Conservation (phyloP, 164 flowering plant genomes). For the Piper longum region DNA sequence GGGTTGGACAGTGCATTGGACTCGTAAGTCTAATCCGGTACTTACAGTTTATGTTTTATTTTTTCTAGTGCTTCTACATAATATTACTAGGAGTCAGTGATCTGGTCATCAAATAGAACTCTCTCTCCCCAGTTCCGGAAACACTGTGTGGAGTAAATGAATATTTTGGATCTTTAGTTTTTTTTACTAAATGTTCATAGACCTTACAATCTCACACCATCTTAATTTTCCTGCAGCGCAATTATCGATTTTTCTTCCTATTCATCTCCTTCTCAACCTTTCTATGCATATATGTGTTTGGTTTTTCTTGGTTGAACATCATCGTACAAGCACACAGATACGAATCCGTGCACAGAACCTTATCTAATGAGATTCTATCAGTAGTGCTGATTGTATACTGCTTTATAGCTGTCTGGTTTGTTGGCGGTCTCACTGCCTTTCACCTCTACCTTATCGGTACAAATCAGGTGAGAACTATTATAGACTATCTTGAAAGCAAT, state of each 20-base stretch:
- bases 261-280: slow-evolving; percentile 62
- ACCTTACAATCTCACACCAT: slow-evolving; percentile 9
- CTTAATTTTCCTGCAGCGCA: slow-evolving; percentile 52
- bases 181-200: background rate
- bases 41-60: no score
- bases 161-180: background rate
- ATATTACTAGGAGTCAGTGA: no score
- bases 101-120: no score
- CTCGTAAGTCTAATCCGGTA: slow-evolving; percentile 33
- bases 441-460: slow-evolving; percentile 76
- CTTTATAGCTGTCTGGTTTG: slow-evolving; percentile 90
- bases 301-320: slow-evolving; percentile 50
- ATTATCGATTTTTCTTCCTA: slow-evolving; percentile 59
- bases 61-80: no score
- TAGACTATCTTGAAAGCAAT: no score
- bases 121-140: background rate
- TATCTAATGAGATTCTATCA: slow-evolving; percentile 38
- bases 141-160: background rate
- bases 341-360: slow-evolving; percentile 20
- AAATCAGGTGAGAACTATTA: slow-evolving; percentile 50
- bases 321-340: slow-evolving; percentile 9
- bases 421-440: slow-evolving; percentile 82
- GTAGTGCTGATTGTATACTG: slow-evolving; percentile 70
- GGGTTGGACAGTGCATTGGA: slow-evolving; percentile 99
- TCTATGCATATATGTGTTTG: slow-evolving; percentile 61